phyloP scores from a whole-genome alignment of 495 filamentous ascomycete genomes.

The Podospora australis region DNA sequence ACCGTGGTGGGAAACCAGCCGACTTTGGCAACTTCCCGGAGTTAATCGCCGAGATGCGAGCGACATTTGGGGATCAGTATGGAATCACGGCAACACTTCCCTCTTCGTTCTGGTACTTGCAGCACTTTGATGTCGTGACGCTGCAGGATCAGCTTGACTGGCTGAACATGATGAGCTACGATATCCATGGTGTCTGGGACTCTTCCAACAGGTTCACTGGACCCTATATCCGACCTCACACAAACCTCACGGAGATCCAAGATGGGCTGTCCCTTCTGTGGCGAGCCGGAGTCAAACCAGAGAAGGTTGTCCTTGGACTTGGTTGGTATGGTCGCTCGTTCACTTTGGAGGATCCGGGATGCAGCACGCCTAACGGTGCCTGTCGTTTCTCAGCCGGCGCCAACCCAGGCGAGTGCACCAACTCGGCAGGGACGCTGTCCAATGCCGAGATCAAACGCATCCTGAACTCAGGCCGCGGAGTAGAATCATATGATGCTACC shows the following conservation, averaged over 20 bases:
- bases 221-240: conserved; percentile 36
- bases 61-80: conserved; percentile 4
- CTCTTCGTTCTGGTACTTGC: conserved; percentile 45
- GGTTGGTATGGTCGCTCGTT: conserved; percentile 50
- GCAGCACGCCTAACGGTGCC: conserved; percentile 19
- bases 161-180: conserved; percentile 53
- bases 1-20: conserved; percentile 29
- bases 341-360: conserved; percentile 16
- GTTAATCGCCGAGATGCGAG: conserved; percentile 1
- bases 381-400: conserved; percentile 26
- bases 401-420: conserved; percentile 28
- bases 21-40: conserved; percentile 35
- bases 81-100: conserved; percentile 39
- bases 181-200: conserved; percentile 38
- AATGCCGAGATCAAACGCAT: conserved; percentile 37
- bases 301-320: conserved; percentile 40
- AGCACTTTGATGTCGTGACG: conserved; percentile 39
- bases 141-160: conserved; percentile 38
- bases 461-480: conserved; percentile 11
- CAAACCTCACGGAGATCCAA: conserved; percentile 54
- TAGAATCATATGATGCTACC: conserved; percentile 14
- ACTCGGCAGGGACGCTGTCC: conserved; percentile 27
- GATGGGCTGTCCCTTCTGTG: conserved; percentile 43
- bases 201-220: conserved; percentile 20
- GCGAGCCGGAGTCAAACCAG: conserved; percentile 39